These are phyloP conservation scores for Paratrypanosoma confusum DNA, from an alignment of 208 protist species.

Conservation along the genomic window DNA sequence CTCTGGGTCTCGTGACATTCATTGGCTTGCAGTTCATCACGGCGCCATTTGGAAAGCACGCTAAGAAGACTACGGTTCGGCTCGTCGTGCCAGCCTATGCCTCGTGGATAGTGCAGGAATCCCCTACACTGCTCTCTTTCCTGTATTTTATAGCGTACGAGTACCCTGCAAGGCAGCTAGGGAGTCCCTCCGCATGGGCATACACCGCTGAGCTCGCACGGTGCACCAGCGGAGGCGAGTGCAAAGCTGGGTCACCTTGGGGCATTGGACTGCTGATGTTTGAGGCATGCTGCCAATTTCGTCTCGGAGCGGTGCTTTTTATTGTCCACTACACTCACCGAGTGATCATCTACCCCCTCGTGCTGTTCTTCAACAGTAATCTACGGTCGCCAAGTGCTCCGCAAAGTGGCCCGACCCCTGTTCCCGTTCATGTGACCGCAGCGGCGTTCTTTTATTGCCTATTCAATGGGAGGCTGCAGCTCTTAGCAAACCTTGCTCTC, in stretches of 20 bases:
- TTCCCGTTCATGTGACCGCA: conserved; percentile 41
- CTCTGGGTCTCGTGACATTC: conserved; percentile 19
- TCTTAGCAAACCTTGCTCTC: conserved; percentile 26
- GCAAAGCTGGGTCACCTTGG: conserved; percentile 2
- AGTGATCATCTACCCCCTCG: conserved; percentile 43
- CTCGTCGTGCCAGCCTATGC: conserved; percentile 29
- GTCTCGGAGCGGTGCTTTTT: conserved; percentile 45
- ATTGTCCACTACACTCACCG: conserved; percentile 64
- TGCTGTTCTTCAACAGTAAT: too few species aligned
- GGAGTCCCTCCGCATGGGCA: not conserved
- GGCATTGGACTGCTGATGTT: conserved; percentile 11
- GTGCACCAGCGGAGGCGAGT: conserved; percentile 7
- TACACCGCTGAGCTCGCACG: not conserved
- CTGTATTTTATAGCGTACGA: conserved; percentile 48
- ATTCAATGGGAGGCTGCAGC: conserved; percentile 70
- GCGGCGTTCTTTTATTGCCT: conserved; percentile 58
- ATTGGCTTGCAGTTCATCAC: conserved; percentile 14
- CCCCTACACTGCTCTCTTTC: conserved; percentile 50
- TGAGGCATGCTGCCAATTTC: conserved; percentile 11
- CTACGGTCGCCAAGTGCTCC: too few species aligned
- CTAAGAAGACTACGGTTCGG: conserved; percentile 5
- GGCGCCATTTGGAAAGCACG: conserved; percentile 27
- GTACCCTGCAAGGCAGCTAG: conserved; percentile 10
- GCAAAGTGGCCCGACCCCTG: conserved; percentile 12
- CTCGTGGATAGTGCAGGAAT: conserved; percentile 63